Base-by-base conservation (phyloP, 306 rosid species). In the Styphnolobium japonicum region DNA sequence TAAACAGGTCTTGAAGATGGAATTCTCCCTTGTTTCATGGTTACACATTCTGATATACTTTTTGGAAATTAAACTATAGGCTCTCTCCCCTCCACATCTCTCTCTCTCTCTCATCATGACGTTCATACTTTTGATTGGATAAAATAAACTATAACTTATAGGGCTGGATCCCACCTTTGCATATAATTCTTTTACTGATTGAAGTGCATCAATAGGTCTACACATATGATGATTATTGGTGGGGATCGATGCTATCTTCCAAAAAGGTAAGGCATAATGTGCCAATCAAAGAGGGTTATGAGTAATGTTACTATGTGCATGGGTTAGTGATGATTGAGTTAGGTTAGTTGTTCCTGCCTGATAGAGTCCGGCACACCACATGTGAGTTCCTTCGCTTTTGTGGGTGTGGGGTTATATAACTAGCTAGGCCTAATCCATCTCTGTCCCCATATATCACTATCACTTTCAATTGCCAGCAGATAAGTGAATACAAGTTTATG, bases 321-420 rank as follows among this genome's bases (percentile, higher is more conserved):
- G 71, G 81, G 46, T 71, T 71, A 60, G 49, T 74, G 71, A 65
- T 80, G 85, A 73, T 84, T 75, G 83, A 31, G 80, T 84, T 80
- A 39, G 74, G 84, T 83, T 65, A 33, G 84, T 81, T 76, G 84
- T 75, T 62, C 42, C 27, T 85, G 87, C 89, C 65, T 77, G 19
- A 25, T 73, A 48, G 72, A 76, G 68, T 80, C 73, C 67, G 49
- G 78, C 87, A 84, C 14, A 48, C 49, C 85, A 84, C 90, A 85
- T 86, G 89, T 67, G 74, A 67, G 39, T 78, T 55, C 55, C 49
- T 69, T 80, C 57, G 22, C 56, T 67, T 67, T 62, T 63, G 23
- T 29, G 43, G 12, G 33, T 82, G 88, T 82, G 68, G 85, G 86
- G 86, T 61, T 68, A 4, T 61, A n/a, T 77, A 42, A 61, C 49